These are phyloP conservation scores for Capronia coronata DNA, from an alignment of 2,329 filamentous ascomycete species.

Conservation along the genomic window DNA sequence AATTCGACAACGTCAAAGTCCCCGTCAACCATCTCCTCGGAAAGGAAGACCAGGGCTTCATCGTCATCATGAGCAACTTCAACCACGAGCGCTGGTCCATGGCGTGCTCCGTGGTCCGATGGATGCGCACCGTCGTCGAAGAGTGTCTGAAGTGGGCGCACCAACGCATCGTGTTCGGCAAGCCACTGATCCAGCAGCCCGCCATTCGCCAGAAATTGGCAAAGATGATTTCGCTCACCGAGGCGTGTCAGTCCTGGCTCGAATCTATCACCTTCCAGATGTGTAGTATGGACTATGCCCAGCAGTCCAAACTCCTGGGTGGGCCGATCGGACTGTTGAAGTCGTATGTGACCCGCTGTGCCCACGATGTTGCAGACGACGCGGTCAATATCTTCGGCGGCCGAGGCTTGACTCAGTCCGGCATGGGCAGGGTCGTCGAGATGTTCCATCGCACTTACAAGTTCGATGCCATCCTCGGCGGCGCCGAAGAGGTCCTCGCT, in stretches of 20 bases:
- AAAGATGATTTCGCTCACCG: conserved; percentile 61
- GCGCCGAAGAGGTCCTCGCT: conserved; percentile 65
- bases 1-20: conserved; percentile 67
- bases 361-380: conserved; percentile 64
- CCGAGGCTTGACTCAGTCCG: conserved; percentile 62
- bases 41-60: conserved; percentile 63
- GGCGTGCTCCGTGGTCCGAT: conserved; percentile 56
- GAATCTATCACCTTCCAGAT: conserved; percentile 38
- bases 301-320: conserved; percentile 52
- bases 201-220: conserved; percentile 66
- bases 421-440: conserved; percentile 65
- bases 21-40: conserved; percentile 65
- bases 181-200: conserved; percentile 64
- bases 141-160: conserved; percentile 71
- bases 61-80: conserved; percentile 71
- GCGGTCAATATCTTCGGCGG: conserved; percentile 68
- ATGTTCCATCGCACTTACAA: conserved; percentile 57
- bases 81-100: conserved; percentile 73
- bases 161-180: conserved; percentile 66
- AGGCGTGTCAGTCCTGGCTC: conserved; percentile 66
- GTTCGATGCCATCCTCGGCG: conserved; percentile 58
- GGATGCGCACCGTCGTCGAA: conserved; percentile 55
- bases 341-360: conserved; percentile 63
- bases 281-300: conserved; percentile 46
- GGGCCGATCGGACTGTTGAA: conserved; percentile 67